Percentiles rank a stretch among this genome's conserved stretches.
phyloP scores from a whole-genome alignment of 2,329 filamentous ascomycete genomes.

The Paramyrothecium roridum region DNA sequence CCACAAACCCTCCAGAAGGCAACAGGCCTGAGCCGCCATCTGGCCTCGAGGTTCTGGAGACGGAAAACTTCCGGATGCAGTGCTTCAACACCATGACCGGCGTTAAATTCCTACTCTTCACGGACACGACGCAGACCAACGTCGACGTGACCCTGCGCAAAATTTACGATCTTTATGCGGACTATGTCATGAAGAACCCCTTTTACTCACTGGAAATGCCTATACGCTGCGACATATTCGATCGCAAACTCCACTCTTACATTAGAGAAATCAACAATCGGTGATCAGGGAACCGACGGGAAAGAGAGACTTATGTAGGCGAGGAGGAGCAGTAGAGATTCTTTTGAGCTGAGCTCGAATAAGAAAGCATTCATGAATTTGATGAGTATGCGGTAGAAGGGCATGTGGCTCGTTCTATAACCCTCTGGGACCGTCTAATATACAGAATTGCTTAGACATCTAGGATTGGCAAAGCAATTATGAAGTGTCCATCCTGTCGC shows the following conservation, averaged over 20 bases:
- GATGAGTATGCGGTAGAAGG: neutral
- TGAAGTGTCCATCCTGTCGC: constrained; percentile 89
- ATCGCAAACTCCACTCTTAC: constrained; percentile 78
- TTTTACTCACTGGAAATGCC: constrained; percentile 99
- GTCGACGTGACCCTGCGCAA: constrained; percentile 79
- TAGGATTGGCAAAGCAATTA: constrained; percentile 27
- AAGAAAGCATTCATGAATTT: neutral
- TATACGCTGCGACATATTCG: constrained; percentile 90
- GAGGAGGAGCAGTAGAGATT: neutral
- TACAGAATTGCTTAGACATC: constrained; percentile 34
- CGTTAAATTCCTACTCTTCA: constrained; percentile 93
- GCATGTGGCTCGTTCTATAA: constrained; percentile 15
- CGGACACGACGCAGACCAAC: constrained; percentile 82
- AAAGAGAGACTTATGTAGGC: neutral
- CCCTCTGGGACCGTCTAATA: constrained; percentile 22
- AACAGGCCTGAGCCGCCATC: constrained; percentile 62
- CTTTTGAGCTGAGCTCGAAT: neutral
- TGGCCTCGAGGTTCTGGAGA: constrained; percentile 89
- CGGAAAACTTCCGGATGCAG: constrained; percentile 89
- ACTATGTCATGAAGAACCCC: constrained; percentile 99
- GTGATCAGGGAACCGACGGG: constrained; percentile 17
- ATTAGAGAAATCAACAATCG: constrained; percentile 69
- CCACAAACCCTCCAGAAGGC: constrained; percentile 29
- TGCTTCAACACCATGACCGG: constrained; percentile 95
- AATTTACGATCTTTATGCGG: constrained; percentile 92